Conservation (phyloP, 2,329 filamentous ascomycete species). For the Coccinonectria pachysandricola region DNA sequence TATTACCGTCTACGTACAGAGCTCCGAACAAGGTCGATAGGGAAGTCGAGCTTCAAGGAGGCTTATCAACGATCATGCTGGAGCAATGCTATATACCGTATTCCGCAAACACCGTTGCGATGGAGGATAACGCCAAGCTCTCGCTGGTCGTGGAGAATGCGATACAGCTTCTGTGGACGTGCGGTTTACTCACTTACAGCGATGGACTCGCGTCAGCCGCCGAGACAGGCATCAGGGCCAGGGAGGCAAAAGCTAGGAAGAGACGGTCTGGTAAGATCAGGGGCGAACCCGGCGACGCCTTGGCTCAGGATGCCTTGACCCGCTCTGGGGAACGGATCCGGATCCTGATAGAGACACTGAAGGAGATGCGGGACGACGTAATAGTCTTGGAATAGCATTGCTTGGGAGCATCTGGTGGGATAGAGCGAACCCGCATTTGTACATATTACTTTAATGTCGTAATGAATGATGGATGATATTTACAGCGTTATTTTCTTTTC, state of each 20-base stretch:
- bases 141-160: slow-evolving; percentile 58
- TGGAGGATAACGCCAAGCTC: slow-evolving; percentile 63
- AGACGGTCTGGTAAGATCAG: slow-evolving; percentile 27
- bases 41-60: slow-evolving; percentile 25
- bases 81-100: slow-evolving; percentile 54
- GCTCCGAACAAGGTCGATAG: slow-evolving; percentile 30
- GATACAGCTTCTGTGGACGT: slow-evolving; percentile 40
- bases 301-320: slow-evolving; percentile 33
- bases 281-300: slow-evolving; percentile 26
- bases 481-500: not conserved
- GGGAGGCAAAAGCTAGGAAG: slow-evolving; percentile 35
- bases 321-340: slow-evolving; percentile 34
- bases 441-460: slow-evolving; percentile 14
- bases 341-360: slow-evolving; percentile 27
- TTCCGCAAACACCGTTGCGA: slow-evolving; percentile 48
- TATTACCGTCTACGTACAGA: slow-evolving; percentile 31
- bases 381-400: slow-evolving; percentile 3
- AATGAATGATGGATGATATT: slow-evolving; percentile 16
- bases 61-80: slow-evolving; percentile 36
- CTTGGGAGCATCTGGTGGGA: slow-evolving; percentile 9
- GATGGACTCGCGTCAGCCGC: slow-evolving; percentile 29
- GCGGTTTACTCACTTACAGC: slow-evolving; percentile 25
- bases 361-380: slow-evolving; percentile 11
- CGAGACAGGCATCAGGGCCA: slow-evolving; percentile 36
- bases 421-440: slow-evolving; percentile 12